phyloP scores from a whole-genome alignment of 2,329 filamentous ascomycete genomes.

The Drechslera avenae region DNA sequence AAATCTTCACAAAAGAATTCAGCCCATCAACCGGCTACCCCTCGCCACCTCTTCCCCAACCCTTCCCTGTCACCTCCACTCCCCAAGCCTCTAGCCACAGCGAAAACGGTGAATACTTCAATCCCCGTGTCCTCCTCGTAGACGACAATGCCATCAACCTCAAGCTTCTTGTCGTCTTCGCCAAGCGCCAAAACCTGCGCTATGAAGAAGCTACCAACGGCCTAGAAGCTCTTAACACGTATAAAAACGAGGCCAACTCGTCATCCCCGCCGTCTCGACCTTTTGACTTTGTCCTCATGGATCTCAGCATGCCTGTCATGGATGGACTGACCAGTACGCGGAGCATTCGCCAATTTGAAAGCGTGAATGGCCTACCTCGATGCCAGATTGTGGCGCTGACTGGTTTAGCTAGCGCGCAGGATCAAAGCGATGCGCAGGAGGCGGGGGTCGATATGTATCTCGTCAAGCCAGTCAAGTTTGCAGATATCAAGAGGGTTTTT shows the following conservation, averaged over 20 bases:
- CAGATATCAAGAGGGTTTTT: slow-evolving; percentile 38
- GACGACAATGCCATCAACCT: slow-evolving; percentile 46
- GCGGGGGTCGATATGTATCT: slow-evolving; percentile 47
- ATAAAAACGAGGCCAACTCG: slow-evolving; percentile 24
- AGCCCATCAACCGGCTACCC: not conserved
- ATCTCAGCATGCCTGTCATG: slow-evolving; percentile 45
- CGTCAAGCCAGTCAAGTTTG: slow-evolving; percentile 48
- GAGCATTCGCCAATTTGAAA: slow-evolving; percentile 35
- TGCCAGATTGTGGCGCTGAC: slow-evolving; percentile 46
- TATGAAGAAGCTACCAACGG: slow-evolving; percentile 41
- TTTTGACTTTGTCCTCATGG: slow-evolving; percentile 45
- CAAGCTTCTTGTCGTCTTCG: slow-evolving; percentile 50
- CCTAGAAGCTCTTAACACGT: slow-evolving; percentile 38
- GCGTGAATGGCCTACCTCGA: slow-evolving; percentile 22
- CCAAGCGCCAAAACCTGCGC: slow-evolving; percentile 35
- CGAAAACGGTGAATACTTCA: slow-evolving; percentile 33
- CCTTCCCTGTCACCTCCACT: slow-evolving; percentile 25
- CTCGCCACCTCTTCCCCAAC: slow-evolving; percentile 20
- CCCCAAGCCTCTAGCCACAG: slow-evolving; percentile 21
- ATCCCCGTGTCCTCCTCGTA: slow-evolving; percentile 39
- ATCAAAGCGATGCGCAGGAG: slow-evolving; percentile 42
- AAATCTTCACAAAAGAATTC: slow-evolving; percentile 1
- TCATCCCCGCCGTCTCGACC: slow-evolving; percentile 23
- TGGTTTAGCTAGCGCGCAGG: slow-evolving; percentile 44
- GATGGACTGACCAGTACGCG: slow-evolving; percentile 48